These are phyloP conservation scores for Neonectria hederae DNA, from an alignment of 2,329 filamentous ascomycete genomes.

Conservation along the genomic window DNA sequence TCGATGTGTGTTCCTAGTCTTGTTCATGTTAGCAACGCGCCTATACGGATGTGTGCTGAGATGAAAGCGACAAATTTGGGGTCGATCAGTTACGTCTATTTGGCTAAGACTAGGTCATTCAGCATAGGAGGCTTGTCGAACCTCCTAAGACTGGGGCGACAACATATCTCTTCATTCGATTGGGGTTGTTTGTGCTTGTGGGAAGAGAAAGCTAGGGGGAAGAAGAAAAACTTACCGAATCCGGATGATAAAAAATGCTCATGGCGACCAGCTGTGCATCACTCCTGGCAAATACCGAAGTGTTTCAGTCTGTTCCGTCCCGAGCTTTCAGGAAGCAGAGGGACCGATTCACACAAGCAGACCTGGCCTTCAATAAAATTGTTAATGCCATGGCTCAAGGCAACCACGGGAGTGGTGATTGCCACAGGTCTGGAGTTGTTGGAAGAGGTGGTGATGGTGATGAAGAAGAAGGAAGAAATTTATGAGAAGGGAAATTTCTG, in stretches of 20 bases:
- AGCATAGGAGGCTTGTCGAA: conserved; percentile 58
- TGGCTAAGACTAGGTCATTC: conserved; percentile 65
- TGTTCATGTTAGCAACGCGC: conserved; percentile 34
- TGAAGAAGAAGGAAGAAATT: conserved; percentile 35
- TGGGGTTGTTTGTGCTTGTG: neutral
- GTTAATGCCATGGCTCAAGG: neutral
- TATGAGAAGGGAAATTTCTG: conserved; percentile 37
- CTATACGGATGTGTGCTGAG: conserved; percentile 1
- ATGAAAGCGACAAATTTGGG: conserved; percentile 24
- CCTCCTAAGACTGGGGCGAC: conserved; percentile 62
- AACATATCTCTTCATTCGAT: conserved; percentile 57
- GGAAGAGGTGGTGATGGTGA: conserved; percentile 30
- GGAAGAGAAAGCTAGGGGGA: neutral
- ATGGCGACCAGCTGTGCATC: neutral
- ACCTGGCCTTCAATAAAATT: neutral
- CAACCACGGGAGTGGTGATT: neutral
- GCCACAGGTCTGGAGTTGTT: neutral
- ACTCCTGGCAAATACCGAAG: neutral
- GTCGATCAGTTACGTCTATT: conserved; percentile 62
- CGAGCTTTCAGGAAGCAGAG: neutral
- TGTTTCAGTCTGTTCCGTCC: neutral
- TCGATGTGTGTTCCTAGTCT: conserved; percentile 20
- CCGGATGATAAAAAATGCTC: conserved; percentile 11
- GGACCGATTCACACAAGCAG: neutral
- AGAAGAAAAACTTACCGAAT: conserved; percentile 31